Percentiles rank a stretch among this genome's conserved stretches.
Conservation (phyloP, 768 basidiomycete genomes). For the Trichaptum fuscoviolaceum region DNA sequence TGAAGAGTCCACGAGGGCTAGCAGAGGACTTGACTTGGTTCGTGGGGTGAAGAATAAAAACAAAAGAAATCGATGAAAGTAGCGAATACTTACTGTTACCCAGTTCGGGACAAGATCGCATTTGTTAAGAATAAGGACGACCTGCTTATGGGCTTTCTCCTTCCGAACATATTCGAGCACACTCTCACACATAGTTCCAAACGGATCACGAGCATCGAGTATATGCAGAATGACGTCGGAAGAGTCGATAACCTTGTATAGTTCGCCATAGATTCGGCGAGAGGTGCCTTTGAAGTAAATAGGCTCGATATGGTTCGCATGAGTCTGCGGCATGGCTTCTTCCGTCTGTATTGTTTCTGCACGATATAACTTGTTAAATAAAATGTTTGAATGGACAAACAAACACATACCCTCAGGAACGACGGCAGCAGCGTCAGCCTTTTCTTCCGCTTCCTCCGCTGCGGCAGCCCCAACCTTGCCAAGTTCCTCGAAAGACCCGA, state of each 20-base stretch:
- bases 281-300: constrained; percentile 96
- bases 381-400: not conserved
- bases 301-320: constrained; percentile 81
- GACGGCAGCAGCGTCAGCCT: constrained; percentile 24
- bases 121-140: constrained; percentile 96
- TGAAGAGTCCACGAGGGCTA: constrained; percentile 12
- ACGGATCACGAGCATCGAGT: constrained; percentile 90
- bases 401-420: constrained; percentile 31
- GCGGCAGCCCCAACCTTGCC: constrained; percentile 56
- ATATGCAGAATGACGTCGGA: constrained; percentile 95
- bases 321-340: constrained; percentile 49
- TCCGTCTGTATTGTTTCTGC: constrained; percentile 46
- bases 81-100: constrained; percentile 77
- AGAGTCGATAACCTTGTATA: constrained; percentile 99
- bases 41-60: constrained; percentile 24
- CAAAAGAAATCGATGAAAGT: constrained; percentile 6
- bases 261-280: constrained; percentile 91
- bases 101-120: constrained; percentile 98
- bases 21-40: constrained; percentile 37
- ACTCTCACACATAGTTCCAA: constrained; percentile 93
- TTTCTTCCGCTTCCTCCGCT: constrained; percentile 45
- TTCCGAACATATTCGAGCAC: constrained; percentile 90
- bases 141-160: constrained; percentile 96
- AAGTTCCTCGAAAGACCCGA: constrained; percentile 91
- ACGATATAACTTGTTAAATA: not conserved